Evolutionary conservation across 208 protist species (phyloP).

Genomic region (Strigomonas culicis): DNA sequence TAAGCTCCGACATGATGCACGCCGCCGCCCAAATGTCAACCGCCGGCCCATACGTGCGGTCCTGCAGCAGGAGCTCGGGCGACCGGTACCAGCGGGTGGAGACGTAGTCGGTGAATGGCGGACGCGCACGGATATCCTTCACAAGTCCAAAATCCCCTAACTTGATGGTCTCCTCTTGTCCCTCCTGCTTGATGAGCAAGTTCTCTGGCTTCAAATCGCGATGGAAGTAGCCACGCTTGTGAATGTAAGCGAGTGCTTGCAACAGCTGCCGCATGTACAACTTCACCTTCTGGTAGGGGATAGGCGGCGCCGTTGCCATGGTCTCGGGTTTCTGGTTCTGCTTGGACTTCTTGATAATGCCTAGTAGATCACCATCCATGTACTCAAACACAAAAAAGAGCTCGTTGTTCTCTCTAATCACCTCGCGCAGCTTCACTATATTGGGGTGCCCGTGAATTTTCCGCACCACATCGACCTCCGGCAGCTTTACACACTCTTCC

Average conservation of each 20-base stretch:
- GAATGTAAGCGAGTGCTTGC: constrained; percentile 93
- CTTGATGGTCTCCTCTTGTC: constrained; percentile 89
- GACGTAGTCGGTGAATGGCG: constrained; percentile 98
- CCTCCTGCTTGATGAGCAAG: constrained; percentile 69
- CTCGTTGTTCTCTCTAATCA: constrained; percentile 97
- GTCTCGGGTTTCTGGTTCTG: constrained; percentile 36
- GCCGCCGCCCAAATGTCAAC: constrained; percentile 98
- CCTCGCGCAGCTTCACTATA: constrained; percentile 97
- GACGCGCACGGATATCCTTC: constrained; percentile 95
- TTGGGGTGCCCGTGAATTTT: constrained; percentile 97
- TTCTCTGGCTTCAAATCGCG: constrained; percentile 95
- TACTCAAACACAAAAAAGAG: constrained; percentile 98
- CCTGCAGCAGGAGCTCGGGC: constrained; percentile 97
- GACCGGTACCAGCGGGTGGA: constrained; percentile 98
- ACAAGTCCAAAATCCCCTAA: constrained; percentile 97
- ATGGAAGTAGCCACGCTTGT: constrained; percentile 94
- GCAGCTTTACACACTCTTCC: constrained; percentile 97
- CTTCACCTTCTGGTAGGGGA: constrained; percentile 90
- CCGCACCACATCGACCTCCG: constrained; percentile 95
- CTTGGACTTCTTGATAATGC: constrained; percentile 94
- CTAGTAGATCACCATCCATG: constrained; percentile 96
- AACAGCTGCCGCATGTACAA: constrained; percentile 86
- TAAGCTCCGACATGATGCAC: constrained; percentile 96
- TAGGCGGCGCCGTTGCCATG: constrained; percentile 86
- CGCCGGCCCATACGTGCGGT: constrained; percentile 96